These are phyloP conservation scores for Boletus bicolor DNA, from an alignment of 768 basidiomycete species.

Conservation along the genomic window DNA sequence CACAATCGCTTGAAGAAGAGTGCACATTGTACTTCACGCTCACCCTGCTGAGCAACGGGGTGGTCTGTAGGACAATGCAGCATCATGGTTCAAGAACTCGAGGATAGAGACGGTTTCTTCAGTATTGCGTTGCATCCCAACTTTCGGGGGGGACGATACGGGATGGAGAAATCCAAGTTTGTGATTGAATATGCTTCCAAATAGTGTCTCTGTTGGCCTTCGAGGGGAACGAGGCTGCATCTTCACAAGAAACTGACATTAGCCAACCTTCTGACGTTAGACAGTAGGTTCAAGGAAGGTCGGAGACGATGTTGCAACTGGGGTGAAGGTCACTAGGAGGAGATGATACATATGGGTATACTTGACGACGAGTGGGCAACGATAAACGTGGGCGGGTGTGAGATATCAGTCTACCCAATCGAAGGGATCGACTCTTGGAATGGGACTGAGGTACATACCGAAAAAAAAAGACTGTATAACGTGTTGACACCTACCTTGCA, in stretches of 20 bases:
- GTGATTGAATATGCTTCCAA: no score
- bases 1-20: slow-evolving; percentile 6
- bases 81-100: no score
- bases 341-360: slow-evolving; percentile 31
- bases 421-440: background rate
- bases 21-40: slow-evolving; percentile 22
- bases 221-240: no score
- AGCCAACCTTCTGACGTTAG: background rate
- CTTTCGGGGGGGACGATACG: no score
- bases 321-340: slow-evolving; percentile 32
- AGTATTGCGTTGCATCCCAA: no score
- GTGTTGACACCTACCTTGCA: no score
- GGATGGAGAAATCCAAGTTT: no score
- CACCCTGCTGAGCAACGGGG: slow-evolving; percentile 16
- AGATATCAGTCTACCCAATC: background rate
- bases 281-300: slow-evolving; percentile 24
- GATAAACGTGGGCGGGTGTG: background rate
- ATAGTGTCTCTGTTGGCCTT: no score
- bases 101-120: no score
- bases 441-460: background rate
- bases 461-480: no score
- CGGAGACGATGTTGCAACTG: slow-evolving; percentile 29
- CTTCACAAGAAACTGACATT: background rate
- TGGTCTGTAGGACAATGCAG: slow-evolving; percentile 18
- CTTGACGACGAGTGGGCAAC: slow-evolving; percentile 15